Evolutionary conservation across 805 yeast species (phyloP).

Genomic region (Saturnispora mendoncae): DNA sequence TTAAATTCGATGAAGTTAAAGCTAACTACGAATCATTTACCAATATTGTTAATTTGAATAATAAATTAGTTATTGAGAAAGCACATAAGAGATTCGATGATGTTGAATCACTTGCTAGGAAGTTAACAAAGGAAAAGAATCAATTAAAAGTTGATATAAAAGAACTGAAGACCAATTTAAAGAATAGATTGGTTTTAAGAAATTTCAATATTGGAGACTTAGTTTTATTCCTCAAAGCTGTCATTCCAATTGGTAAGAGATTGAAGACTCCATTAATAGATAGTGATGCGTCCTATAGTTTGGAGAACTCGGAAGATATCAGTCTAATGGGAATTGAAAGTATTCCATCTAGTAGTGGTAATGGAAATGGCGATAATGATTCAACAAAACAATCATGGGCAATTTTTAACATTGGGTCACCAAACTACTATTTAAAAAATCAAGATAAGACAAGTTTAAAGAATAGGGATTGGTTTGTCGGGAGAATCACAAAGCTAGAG

Average conservation of each 20-base stretch:
- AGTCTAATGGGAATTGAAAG: slow-evolving; percentile 7
- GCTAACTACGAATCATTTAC: slow-evolving; percentile 30
- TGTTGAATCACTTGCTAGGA: slow-evolving; percentile 83
- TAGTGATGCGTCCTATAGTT: slow-evolving; percentile 6
- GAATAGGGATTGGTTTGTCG: slow-evolving; percentile 77
- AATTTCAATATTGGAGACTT: slow-evolving; percentile 66
- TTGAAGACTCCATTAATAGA: background rate
- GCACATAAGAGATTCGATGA: slow-evolving; percentile 75
- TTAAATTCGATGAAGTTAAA: slow-evolving; percentile 16
- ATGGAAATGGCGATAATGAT: background rate
- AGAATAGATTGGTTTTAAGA: slow-evolving; percentile 55
- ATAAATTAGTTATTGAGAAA: slow-evolving; percentile 23
- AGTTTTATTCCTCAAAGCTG: slow-evolving; percentile 77
- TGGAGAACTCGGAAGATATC: slow-evolving; percentile 7
- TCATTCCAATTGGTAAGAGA: slow-evolving; percentile 13
- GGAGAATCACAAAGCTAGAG: slow-evolving; percentile 51
- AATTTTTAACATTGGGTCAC: slow-evolving; percentile 83
- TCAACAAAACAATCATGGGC: slow-evolving; percentile 65
- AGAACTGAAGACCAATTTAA: slow-evolving; percentile 28
- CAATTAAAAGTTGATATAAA: slow-evolving; percentile 39
- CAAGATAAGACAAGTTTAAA: slow-evolving; percentile 21
- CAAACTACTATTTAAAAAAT: slow-evolving; percentile 65
- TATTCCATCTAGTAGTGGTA: background rate
- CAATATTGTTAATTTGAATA: slow-evolving; percentile 20
- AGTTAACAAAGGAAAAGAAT: slow-evolving; percentile 64